Conservation (phyloP, 169 alveolate species). For the Plasmodium chabaudi region DNA sequence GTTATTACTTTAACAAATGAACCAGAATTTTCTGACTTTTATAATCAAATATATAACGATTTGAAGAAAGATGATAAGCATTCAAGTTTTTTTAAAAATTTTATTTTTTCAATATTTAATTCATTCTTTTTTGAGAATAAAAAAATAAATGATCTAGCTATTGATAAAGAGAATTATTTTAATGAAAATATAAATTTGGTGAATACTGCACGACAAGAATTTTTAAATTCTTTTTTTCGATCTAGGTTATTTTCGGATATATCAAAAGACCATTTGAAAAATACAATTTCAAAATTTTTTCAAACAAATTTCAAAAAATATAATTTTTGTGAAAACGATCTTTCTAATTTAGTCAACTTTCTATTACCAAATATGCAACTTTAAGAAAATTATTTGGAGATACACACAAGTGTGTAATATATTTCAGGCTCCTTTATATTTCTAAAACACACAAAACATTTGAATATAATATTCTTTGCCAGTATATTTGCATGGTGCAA, state of each 20-base stretch:
- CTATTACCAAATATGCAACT: neutral
- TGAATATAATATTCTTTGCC: no score
- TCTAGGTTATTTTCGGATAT: neutral
- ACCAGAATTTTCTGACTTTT: constrained; percentile 8
- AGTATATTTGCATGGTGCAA: no score
- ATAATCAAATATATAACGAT: constrained; percentile 8
- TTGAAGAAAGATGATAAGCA: constrained; percentile 33
- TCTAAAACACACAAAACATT: no score
- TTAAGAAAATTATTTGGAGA: no score
- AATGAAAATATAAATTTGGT: constrained; percentile 16
- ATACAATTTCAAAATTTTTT: constrained; percentile 4
- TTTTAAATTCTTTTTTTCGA: constrained; percentile 21
- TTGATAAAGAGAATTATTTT: neutral
- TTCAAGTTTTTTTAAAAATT: constrained; percentile 17
- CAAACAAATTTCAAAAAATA: neutral
- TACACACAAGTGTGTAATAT: no score
- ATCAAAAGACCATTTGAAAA: constrained; percentile 32
- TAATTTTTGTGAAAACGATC: neutral
- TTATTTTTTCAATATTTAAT: constrained; percentile 20
- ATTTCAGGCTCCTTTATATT: no score
- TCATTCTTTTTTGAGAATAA: constrained; percentile 13
- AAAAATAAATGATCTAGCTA: neutral
- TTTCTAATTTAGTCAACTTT: constrained; percentile 9
- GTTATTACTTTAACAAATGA: neutral
- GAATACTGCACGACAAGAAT: neutral